Conservation (phyloP, 2,329 filamentous ascomycete species). For the Plenodomus lindquistii region DNA sequence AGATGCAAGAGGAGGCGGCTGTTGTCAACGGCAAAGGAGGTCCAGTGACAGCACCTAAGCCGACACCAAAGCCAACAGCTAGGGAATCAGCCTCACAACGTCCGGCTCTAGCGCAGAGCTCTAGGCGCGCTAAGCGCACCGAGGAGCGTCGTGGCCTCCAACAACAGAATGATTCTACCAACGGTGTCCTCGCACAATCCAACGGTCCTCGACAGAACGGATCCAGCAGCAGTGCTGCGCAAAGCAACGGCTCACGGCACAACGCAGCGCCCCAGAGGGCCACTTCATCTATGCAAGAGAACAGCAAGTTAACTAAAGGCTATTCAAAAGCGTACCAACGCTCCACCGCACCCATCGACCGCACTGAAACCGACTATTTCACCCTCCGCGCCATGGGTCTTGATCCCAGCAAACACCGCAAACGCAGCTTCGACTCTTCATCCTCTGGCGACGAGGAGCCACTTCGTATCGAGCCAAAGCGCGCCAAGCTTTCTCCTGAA, state of each 20-base stretch:
- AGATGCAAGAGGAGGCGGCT: constrained; percentile 5
- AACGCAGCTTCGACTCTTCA: constrained; percentile 33
- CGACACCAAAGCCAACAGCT: constrained; percentile 7
- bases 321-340: constrained; percentile 33
- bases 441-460: constrained; percentile 27
- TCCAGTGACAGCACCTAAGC: not conserved
- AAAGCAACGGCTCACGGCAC: not conserved
- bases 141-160: constrained; percentile 14
- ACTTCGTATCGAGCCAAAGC: constrained; percentile 25
- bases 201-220: not conserved
- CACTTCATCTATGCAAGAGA: not conserved
- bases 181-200: not conserved
- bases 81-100: constrained; percentile 14
- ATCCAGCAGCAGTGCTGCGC: not conserved
- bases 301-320: constrained; percentile 3
- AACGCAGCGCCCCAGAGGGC: no score
- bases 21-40: not conserved
- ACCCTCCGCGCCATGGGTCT: constrained; percentile 54
- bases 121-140: constrained; percentile 21
- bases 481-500: constrained; percentile 19
- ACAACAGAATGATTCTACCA: constrained; percentile 1
- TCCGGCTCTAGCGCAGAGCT: constrained; percentile 18
- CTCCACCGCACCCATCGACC: constrained; percentile 41
- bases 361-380: constrained; percentile 57
- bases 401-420: constrained; percentile 40